Evolutionary conservation across 192 early-diverging fungal genomes (phyloP), one percentile per base, ranked within the genome.

Genomic region (Backusella australiensis): DNA sequence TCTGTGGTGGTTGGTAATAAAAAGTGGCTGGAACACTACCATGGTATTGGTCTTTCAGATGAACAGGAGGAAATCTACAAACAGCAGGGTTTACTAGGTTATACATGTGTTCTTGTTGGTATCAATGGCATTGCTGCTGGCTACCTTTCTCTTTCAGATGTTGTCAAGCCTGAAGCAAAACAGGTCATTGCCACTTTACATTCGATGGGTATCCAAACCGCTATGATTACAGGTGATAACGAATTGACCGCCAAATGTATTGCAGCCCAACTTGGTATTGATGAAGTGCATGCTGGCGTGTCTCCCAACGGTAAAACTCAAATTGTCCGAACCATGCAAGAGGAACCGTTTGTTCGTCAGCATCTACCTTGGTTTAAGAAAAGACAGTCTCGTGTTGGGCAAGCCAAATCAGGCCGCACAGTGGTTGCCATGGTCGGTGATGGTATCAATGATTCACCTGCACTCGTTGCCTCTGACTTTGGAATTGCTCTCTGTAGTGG

Each of bases 191-290:
- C 86, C 7, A 90, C 90, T 11, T 85, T 99, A 65, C 84, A 90
- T 66, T 41, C 71, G 14, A 90, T 97, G 93, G 93, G 93, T 14
- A 86, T 95, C 63, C 84, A 90, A 52, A 91, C 93, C 35, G 89
- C 91, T 8, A 97, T 99, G 94, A 91, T 98, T 3, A 99, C 98
- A 0, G 98, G 96, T 35, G 98, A 98, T 76, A 94, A 97, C 78
- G 88, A 87, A 69, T 70, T 91, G 69, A 96, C 96, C 1, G 96
- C 98, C 0, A 84, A 86, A 49, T 89, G 88, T 0, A 94, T 98
- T 78, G 98, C 97, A 0, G 67, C 83, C 49, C 88, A 94, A 75
- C 91, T 93, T 75, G 96, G 94, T 14, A 97, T 98, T 63, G 81
- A 83, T 4, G 89, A 96, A 32, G 90, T 99, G 15, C 90, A 97